Conservation (phyloP, 495 filamentous ascomycete genomes). For the Bombardia bombarda region DNA sequence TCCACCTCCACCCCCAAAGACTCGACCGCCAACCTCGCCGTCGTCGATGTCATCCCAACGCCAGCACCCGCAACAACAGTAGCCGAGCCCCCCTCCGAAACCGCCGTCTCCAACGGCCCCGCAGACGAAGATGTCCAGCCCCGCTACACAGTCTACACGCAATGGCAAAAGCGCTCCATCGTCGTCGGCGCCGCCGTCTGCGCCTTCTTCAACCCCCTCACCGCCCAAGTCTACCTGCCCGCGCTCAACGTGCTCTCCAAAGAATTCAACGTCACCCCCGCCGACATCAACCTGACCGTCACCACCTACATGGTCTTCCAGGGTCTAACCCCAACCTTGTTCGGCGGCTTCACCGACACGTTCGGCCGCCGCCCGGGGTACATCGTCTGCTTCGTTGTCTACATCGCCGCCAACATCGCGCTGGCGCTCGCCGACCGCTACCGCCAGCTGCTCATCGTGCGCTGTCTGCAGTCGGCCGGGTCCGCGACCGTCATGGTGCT, state of each 20-base stretch:
- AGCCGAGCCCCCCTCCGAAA: not conserved
- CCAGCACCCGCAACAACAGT: not conserved
- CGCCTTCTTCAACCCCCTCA: constrained; percentile 64
- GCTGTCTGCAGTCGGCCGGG: constrained; percentile 48
- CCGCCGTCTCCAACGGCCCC: too few relatives aligned
- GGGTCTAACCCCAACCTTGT: constrained; percentile 48
- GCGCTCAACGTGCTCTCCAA: constrained; percentile 48
- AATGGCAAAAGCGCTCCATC: constrained; percentile 50
- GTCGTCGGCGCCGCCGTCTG: constrained; percentile 51
- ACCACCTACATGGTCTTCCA: constrained; percentile 56
- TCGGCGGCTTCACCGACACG: constrained; percentile 48
- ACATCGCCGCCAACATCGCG: constrained; percentile 49
- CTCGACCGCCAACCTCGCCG: not conserved
- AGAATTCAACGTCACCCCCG: constrained; percentile 44
- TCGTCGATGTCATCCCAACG: not conserved
- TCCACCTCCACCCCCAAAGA: too few relatives aligned
- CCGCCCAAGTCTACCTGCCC: constrained; percentile 65
- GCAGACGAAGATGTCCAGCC: too few relatives aligned
- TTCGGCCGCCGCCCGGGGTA: constrained; percentile 49
- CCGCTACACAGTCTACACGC: constrained; percentile 47
- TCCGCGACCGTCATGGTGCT: constrained; percentile 45
- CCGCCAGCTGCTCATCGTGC: constrained; percentile 42
- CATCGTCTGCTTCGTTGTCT: constrained; percentile 45
- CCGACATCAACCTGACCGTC: constrained; percentile 53
- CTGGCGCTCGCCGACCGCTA: constrained; percentile 43